phyloP scores from a whole-genome alignment of 192 early-diverging fungal genomes.

The Radiomyces spectabilis region DNA sequence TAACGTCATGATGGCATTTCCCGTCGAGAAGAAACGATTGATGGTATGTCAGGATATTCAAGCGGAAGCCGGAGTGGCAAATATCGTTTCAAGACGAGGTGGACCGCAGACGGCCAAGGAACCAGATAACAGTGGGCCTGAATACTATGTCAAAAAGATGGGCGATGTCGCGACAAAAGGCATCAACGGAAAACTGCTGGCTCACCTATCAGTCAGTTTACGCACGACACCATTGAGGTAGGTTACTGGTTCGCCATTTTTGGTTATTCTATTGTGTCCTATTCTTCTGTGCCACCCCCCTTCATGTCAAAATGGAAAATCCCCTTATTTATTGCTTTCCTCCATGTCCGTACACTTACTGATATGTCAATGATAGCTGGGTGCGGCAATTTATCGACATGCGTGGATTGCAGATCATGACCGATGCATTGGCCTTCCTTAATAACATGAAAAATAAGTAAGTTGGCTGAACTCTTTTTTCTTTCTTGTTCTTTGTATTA shows the following conservation, averaged over 20 bases:
- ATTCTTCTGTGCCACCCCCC: too few relatives aligned
- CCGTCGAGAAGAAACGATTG: constrained; percentile 48
- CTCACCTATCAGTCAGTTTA: constrained; percentile 42
- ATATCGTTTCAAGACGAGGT: constrained; percentile 14
- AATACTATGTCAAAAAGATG: constrained; percentile 46
- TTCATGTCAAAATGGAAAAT: background rate
- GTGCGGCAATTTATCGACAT: constrained; percentile 74
- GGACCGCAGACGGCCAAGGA: constrained; percentile 32
- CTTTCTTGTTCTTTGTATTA: background rate
- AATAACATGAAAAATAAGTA: constrained; percentile 46
- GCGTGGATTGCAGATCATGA: constrained; percentile 60
- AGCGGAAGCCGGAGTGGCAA: constrained; percentile 6
- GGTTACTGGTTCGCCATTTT: background rate
- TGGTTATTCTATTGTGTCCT: too few relatives aligned
- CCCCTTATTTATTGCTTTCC: background rate
- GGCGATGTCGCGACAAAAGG: constrained; percentile 21
- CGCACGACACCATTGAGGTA: constrained; percentile 50
- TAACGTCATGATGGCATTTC: constrained; percentile 34
- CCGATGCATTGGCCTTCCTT: constrained; percentile 52
- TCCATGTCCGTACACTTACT: too few relatives aligned
- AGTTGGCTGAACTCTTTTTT: too few relatives aligned
- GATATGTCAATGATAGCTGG: constrained; percentile 53
- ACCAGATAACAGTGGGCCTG: constrained; percentile 31
- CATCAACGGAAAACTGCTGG: constrained; percentile 30
- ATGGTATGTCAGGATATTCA: constrained; percentile 44